Conservation (phyloP, 768 basidiomycete species). For the Collybiopsis luxurians region DNA sequence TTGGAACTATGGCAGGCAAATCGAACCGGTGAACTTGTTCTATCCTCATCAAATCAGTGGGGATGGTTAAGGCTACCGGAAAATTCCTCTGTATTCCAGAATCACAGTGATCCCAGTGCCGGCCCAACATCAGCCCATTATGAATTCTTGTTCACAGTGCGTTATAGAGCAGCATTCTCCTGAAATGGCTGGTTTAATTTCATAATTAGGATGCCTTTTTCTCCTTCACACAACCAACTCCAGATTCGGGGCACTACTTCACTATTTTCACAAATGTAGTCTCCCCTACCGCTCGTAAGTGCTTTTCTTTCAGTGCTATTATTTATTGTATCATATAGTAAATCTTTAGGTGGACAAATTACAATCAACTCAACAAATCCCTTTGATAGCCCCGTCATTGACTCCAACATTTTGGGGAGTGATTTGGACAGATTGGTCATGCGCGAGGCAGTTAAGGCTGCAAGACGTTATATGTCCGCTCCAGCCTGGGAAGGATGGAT, state of each 20-base stretch:
- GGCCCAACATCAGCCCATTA: slow-evolving; percentile 33
- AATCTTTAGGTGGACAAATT: background rate
- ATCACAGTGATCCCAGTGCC: slow-evolving; percentile 30
- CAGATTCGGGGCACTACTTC: slow-evolving; percentile 11
- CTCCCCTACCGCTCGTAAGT: slow-evolving; percentile 16
- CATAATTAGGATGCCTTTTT: background rate
- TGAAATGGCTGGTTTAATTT: background rate
- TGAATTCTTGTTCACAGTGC: slow-evolving; percentile 29
- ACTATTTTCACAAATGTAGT: slow-evolving; percentile 1
- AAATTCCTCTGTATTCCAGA: slow-evolving; percentile 26
- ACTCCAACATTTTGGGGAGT: background rate
- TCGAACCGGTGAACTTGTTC: background rate
- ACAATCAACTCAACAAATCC: background rate
- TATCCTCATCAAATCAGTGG: slow-evolving; percentile 9
- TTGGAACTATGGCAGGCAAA: slow-evolving; percentile 15
- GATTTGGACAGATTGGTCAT: background rate
- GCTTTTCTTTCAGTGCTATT: background rate
- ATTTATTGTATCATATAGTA: background rate
- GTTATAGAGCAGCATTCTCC: background rate
- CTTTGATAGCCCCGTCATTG: background rate
- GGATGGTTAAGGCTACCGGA: slow-evolving; percentile 23
- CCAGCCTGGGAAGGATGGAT: background rate
- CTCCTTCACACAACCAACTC: background rate
- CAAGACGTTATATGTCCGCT: background rate
- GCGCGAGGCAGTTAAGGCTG: background rate